Evolutionary conservation across 345 rosid genomes (phyloP).

Genomic region (Hevea brasiliensis): DNA sequence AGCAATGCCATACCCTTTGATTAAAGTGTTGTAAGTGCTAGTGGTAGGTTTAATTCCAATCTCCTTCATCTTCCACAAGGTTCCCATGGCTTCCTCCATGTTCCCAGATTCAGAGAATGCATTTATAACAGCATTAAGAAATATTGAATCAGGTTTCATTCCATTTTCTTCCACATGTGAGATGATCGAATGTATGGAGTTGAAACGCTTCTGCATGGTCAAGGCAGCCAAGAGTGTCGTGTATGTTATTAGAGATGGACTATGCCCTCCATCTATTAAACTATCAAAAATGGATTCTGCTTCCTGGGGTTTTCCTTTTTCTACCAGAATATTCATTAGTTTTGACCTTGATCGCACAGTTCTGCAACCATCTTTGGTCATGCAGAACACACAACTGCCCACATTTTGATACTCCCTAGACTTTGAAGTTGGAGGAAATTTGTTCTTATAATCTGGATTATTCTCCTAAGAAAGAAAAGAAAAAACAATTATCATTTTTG

Average conservation of each 20-base stretch:
- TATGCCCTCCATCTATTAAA: constrained; percentile 53
- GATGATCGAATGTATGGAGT: constrained; percentile 46
- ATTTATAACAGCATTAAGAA: constrained; percentile 60
- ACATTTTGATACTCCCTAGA: constrained; percentile 16
- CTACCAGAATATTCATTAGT: constrained; percentile 52
- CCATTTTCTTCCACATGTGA: constrained; percentile 50
- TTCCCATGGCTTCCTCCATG: constrained; percentile 50
- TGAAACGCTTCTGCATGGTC: constrained; percentile 53
- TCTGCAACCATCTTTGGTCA: constrained; percentile 43
- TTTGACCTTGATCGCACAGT: constrained; percentile 58
- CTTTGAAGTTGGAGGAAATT: constrained; percentile 7
- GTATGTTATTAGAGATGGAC: constrained; percentile 51
- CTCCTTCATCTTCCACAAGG: constrained; percentile 53
- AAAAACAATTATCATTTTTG: not conserved
- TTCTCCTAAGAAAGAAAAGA: constrained; percentile 16
- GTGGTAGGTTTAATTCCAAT: constrained; percentile 54
- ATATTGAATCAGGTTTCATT: constrained; percentile 48
- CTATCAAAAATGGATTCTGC: constrained; percentile 42
- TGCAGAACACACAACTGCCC: constrained; percentile 29
- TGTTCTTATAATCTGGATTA: constrained; percentile 17
- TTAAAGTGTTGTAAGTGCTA: constrained; percentile 60
- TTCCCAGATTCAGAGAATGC: constrained; percentile 65
- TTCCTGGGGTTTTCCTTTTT: constrained; percentile 58
- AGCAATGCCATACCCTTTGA: constrained; percentile 62
- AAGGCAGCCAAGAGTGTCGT: constrained; percentile 61